phyloP scores from a whole-genome alignment of 371 early-diverging fungal genomes.

The Coemansia sp. region DNA sequence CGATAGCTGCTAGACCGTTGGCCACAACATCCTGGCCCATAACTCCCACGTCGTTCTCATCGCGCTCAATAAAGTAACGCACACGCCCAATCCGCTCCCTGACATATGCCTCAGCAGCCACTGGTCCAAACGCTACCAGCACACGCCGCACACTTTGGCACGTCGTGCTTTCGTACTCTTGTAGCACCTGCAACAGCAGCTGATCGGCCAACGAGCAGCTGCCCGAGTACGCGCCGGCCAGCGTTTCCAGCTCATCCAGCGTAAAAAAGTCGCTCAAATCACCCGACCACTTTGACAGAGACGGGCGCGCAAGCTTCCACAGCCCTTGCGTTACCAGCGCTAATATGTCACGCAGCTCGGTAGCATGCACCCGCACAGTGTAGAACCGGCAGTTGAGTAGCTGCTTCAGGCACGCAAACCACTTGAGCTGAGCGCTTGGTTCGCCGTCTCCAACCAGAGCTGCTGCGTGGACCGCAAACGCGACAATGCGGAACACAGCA shows the following conservation, averaged over 20 bases:
- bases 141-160: conserved; percentile 45
- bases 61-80: conserved; percentile 35
- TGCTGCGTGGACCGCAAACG: conserved; percentile 11
- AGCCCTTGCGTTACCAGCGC: conserved; percentile 19
- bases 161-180: conserved; percentile 34
- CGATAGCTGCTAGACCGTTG: conserved; percentile 26
- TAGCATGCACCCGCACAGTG: conserved; percentile 12
- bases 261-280: conserved; percentile 34
- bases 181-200: conserved; percentile 24
- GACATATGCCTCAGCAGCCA: conserved; percentile 15
- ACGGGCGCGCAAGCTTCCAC: conserved; percentile 34
- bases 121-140: conserved; percentile 37
- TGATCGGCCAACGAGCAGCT: conserved; percentile 23
- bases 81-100: conserved; percentile 28
- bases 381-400: conserved; percentile 38
- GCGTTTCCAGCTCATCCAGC: conserved; percentile 43
- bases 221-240: conserved; percentile 41
- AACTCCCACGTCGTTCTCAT: conserved; percentile 40
- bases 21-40: conserved; percentile 30
- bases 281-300: conserved; percentile 45
- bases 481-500: conserved; percentile 15
- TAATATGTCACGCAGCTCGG: conserved; percentile 11
- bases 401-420: conserved; percentile 27
- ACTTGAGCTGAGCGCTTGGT: conserved; percentile 1
- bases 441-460: not conserved